Evolutionary conservation across 257 asterid genomes (phyloP), one percentile per base, ranked within the genome.

Genomic region (Jaltomata sinuosa): DNA sequence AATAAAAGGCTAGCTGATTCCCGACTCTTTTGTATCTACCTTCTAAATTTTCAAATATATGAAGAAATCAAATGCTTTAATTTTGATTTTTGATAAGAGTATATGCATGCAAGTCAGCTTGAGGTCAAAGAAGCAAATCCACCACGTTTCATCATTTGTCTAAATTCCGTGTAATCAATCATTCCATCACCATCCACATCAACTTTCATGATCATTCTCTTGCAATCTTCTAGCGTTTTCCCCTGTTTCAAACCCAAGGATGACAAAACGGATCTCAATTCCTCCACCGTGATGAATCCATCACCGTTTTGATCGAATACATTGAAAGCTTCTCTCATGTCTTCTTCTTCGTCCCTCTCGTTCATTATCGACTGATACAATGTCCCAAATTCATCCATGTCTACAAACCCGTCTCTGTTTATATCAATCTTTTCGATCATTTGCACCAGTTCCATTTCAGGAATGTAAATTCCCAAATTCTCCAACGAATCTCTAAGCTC

Each of bases 101-200:
- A n/a, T n/a, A n/a, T n/a, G n/a, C n/a, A 16, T 54, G 25, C 61
- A 57, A 21, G 69, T 83, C 77, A 76, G 19, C 18, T 59, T 49
- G 76, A 83, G 80, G 72, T 80, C 62, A 87, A 84, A 45, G 90
- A 87, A 64, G 89, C 85, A 80, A 89, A 89, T 36, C 90, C 92
- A 84, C 92, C 92, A 27, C 89, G 62, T 84, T 89, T 89, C 92
- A 89, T 89, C 92, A 89, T 89, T 84, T 89, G 90, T 49, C 82
- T 80, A 71, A 89, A 89, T 71, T 89, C 90, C 31, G 80, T 88
- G 16, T 78, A 89, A 42, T 89, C 76, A 34, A 89, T 90, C 88
- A 32, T 89, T 8, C 89, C 92, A 80, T 89, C 92, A 25, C 92
- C 89, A 61, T 89, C 92, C 47, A 69, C 89, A 18, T 89, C 92